phyloP scores from a whole-genome alignment of 139 green algal species.

The Chlamydomonas incerta region DNA sequence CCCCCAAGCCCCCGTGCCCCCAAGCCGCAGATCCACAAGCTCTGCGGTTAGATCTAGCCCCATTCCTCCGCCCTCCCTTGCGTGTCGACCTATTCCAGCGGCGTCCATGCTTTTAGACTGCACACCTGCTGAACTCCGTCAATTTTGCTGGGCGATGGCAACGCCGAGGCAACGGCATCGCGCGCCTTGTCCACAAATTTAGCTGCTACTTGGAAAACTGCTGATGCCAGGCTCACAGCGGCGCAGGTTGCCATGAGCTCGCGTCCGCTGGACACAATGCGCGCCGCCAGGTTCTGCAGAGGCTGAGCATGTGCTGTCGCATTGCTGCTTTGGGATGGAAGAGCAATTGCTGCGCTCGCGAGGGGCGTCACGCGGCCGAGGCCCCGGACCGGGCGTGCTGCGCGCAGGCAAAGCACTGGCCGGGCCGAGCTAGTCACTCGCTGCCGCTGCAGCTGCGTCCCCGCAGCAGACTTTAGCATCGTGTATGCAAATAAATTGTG shows the following conservation, averaged over 20 bases:
- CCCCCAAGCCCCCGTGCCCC: too few species aligned
- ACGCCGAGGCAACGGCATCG: constrained; percentile 28
- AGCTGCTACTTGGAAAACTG: constrained; percentile 6
- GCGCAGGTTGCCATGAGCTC: constrained; percentile 23
- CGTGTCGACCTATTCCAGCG: too few species aligned
- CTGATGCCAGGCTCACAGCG: not conserved
- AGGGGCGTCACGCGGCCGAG: not conserved
- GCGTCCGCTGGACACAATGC: not conserved
- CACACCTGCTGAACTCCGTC: constrained; percentile 33
- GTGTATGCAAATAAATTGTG: not conserved
- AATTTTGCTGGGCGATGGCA: constrained; percentile 48
- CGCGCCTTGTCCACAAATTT: constrained; percentile 34
- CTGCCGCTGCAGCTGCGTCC: constrained; percentile 1
- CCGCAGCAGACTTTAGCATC: not conserved
- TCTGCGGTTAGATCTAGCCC: too few species aligned
- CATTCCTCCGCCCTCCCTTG: too few species aligned
- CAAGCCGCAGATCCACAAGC: too few species aligned
- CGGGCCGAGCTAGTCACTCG: not conserved
- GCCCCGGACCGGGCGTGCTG: not conserved
- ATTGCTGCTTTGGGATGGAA: not conserved
- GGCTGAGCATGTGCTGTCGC: not conserved
- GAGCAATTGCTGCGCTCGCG: not conserved
- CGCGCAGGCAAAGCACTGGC: too few species aligned
- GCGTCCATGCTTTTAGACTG: not conserved
- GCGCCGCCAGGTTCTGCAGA: constrained; percentile 7